Evolutionary conservation across 73 alveolate genomes (phyloP).

Genomic region (Tetrahymena borealis): DNA sequence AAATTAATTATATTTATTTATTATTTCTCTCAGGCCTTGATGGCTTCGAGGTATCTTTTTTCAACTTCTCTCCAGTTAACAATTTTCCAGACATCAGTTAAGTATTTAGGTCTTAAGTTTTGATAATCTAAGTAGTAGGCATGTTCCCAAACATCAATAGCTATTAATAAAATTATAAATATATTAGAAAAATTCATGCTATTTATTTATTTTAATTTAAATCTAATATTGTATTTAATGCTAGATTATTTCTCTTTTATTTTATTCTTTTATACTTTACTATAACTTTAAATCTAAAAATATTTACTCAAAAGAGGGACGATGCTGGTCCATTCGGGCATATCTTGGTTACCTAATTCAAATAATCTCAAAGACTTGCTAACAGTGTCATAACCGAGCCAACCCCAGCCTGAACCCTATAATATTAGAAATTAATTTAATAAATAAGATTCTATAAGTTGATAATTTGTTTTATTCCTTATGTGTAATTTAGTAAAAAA

Average conservation of each 20-base stretch:
- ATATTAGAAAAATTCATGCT: too few relatives aligned
- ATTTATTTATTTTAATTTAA: too few relatives aligned
- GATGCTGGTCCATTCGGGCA: constrained; percentile 61
- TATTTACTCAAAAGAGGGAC: constrained; percentile 66
- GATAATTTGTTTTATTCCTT: neutral
- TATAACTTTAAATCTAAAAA: neutral
- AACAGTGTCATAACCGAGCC: constrained; percentile 72
- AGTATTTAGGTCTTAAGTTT: constrained; percentile 70
- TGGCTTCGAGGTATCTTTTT: constrained; percentile 56
- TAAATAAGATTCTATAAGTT: neutral
- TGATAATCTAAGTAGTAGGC: constrained; percentile 80
- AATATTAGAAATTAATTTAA: neutral
- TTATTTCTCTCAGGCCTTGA: neutral
- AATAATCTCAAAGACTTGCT: constrained; percentile 62
- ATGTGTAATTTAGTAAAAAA: neutral
- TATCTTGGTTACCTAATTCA: constrained; percentile 71
- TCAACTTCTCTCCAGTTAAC: constrained; percentile 85
- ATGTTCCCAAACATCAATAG: constrained; percentile 89
- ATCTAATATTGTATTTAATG: too few relatives aligned
- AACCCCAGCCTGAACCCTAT: constrained; percentile 93
- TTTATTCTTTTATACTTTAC: neutral
- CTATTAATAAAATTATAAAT: neutral
- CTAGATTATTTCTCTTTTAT: neutral
- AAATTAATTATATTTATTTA: neutral
- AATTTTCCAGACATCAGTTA: constrained; percentile 76